Evolutionary conservation across 2,329 filamentous ascomycete species (phyloP), one percentile per base, ranked within the genome.

Genomic region (Colletotrichum sp.): DNA sequence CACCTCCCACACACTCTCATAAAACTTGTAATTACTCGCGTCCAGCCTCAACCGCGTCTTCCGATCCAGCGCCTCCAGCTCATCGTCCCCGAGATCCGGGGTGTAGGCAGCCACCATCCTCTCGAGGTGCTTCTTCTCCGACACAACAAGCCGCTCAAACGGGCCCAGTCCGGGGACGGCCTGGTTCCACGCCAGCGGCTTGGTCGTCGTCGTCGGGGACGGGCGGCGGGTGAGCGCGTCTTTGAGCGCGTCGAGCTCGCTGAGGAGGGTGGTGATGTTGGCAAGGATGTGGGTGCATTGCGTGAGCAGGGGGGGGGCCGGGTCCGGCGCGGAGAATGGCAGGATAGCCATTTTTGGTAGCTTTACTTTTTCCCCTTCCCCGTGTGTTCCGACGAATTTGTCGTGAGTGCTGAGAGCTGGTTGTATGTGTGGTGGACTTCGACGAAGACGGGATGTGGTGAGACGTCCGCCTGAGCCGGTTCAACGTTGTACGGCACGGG

Each of bases 1-100:
- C 15, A 77, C 62, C 15, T 71, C 76, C 77, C 77, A 78, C 8
- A 78, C 72, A 6, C 71, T 70, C 28, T 78, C 76, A 26, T 78
- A 75, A 30, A 78, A 78, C 21, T 76, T 77, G 67, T 76, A 73
- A 39, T 78, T 78, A 13, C 72, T 76, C 9, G 77, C 77, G 10
- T 78, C 76, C 10, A 78, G 72, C 39, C 73, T 62, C 34, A 72
- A 9, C 24, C 76, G 28, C 8, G 73, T 34, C 57, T 32, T 71
- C 18, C 66, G 68, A 39, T 77, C 69, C 15, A 77, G 63, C 13
- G 36, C 57, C 30, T 71, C 72, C 15, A 77, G 32, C 10, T 52
- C 57, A 7, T 66, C 36, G 1, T 67, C 77, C 6, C n/a, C 49
- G 13, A 24, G 18, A 8, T 65, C 72, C 15, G n/a, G 16, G 24